phyloP scores from a whole-genome alignment of 164 flowering plant species.

The Umbilicus rupestris region DNA sequence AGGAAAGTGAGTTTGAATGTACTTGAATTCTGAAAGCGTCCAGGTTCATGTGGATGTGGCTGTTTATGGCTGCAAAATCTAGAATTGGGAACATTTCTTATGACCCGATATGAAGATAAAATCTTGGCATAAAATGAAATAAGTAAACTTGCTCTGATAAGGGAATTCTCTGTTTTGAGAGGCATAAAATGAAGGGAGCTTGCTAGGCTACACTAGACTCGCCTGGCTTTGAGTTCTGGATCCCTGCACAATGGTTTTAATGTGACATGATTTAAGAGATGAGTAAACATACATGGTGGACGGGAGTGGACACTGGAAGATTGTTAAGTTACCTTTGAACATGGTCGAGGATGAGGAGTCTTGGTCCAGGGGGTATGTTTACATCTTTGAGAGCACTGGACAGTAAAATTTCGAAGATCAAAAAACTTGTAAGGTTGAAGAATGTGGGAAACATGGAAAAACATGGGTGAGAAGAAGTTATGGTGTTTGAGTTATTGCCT shows the following conservation, averaged over 20 bases:
- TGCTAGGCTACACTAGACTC: background rate
- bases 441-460: background rate
- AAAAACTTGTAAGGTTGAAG: background rate
- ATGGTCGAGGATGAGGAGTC: conserved; percentile 85
- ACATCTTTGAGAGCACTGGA: conserved; percentile 90
- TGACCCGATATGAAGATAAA: no score
- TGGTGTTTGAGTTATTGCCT: conserved; percentile 36
- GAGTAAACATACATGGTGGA: background rate
- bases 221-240: background rate
- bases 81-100: no score
- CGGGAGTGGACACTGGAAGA: background rate
- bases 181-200: no score
- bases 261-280: background rate
- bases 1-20: background rate
- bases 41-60: background rate
- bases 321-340: conserved; percentile 41
- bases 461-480: background rate
- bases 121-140: no score
- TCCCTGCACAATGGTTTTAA: background rate
- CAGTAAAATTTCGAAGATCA: conserved; percentile 8
- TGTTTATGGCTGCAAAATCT: no score
- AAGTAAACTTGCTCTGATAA: no score
- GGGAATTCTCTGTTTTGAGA: no score
- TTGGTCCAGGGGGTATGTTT: conserved; percentile 88
- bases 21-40: background rate